These are phyloP conservation scores for Nicotiana paniculata DNA, from an alignment of 257 asterid species.

Conservation along the genomic window DNA sequence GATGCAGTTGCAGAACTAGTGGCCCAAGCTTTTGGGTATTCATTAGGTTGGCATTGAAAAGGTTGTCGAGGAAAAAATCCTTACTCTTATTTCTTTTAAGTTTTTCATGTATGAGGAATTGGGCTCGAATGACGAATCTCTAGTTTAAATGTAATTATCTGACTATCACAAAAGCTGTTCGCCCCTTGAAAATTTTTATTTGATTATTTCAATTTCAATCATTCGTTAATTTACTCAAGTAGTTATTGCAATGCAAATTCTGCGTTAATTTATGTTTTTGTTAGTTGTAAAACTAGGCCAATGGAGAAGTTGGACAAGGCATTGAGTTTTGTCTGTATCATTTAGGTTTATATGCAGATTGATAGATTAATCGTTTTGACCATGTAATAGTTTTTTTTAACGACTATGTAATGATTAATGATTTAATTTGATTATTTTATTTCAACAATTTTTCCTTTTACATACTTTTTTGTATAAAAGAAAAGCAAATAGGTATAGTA, in stretches of 20 bases:
- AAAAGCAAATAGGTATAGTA: no score
- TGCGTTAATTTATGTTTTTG: not conserved
- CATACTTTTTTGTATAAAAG: no score
- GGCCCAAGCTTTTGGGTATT: constrained; percentile 44
- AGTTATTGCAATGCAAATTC: not conserved
- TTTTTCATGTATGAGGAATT: constrained; percentile 17
- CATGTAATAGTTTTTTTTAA: no score
- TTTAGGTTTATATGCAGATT: not conserved
- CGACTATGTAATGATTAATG: no score
- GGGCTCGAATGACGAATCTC: not conserved
- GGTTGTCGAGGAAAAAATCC: constrained; percentile 30
- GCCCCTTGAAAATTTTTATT: not conserved
- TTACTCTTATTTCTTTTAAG: constrained; percentile 42
- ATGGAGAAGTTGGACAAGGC: not conserved
- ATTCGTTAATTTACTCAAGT: not conserved
- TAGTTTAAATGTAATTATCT: not conserved
- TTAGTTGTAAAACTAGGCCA: not conserved
- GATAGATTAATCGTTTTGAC: not conserved
- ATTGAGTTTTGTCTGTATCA: not conserved
- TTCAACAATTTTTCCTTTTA: no score
- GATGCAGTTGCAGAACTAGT: constrained; percentile 52
- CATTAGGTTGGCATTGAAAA: constrained; percentile 44
- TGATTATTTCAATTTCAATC: not conserved
- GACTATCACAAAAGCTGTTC: not conserved
- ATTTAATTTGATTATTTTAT: no score